Percentiles rank a stretch among this genome's conserved stretches.
These are phyloP conservation scores for Neophaeococcomyces aloes DNA, from an alignment of 2,329 filamentous ascomycete genomes.

Conservation along the genomic window DNA sequence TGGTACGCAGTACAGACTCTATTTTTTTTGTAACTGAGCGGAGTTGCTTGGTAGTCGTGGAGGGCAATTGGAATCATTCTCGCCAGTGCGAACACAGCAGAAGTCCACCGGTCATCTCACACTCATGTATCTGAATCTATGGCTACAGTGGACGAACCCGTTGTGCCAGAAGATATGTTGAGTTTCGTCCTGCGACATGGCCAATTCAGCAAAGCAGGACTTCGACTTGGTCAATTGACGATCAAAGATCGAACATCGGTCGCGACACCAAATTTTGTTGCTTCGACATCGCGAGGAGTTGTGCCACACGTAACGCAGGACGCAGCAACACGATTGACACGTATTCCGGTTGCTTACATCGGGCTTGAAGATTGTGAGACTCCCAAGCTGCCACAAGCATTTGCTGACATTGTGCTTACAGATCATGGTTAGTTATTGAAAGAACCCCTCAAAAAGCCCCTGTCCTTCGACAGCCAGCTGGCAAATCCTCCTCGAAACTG, in stretches of 20 bases:
- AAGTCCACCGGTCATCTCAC: too few relatives aligned
- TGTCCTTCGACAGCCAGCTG: conserved; percentile 41
- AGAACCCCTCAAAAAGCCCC: conserved; percentile 39
- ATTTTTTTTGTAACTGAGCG: too few relatives aligned
- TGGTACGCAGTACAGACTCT: too few relatives aligned
- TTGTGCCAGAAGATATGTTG: conserved; percentile 27
- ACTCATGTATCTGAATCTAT: background rate
- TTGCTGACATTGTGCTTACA: conserved; percentile 31
- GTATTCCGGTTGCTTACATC: conserved; percentile 62
- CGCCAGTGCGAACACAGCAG: too few relatives aligned
- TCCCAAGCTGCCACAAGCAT: conserved; percentile 1
- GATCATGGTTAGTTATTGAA: conserved; percentile 50
- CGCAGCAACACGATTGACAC: conserved; percentile 55
- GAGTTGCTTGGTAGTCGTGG: too few relatives aligned
- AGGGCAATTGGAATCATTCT: too few relatives aligned
- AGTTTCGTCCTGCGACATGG: conserved; percentile 29
- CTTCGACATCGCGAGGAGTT: conserved; percentile 68
- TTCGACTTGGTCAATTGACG: conserved; percentile 58
- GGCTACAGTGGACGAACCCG: conserved; percentile 7
- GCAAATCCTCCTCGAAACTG: conserved; percentile 46
- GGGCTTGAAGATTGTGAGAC: conserved; percentile 83
- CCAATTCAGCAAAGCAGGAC: conserved; percentile 30
- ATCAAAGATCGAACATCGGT: conserved; percentile 55
- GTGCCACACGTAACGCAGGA: conserved; percentile 87
- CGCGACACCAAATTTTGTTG: conserved; percentile 73